A percentile compares a stretch with the other conserved stretches of the same genome.
phyloP scores from a whole-genome alignment of 1,139 yeast genomes.

The Zygosaccharomyces sapae region DNA sequence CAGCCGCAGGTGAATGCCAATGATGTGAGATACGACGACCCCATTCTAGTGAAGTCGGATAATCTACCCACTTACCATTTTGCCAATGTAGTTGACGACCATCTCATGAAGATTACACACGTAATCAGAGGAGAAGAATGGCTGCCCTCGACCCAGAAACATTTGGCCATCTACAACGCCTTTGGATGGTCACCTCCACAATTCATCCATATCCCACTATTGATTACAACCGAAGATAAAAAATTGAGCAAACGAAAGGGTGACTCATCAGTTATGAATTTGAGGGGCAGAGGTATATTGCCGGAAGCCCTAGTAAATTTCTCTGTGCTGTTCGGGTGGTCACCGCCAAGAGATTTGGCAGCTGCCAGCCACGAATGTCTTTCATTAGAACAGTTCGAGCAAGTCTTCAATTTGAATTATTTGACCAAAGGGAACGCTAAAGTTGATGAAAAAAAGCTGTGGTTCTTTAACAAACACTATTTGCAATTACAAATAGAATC shows the following conservation, averaged over 20 bases:
- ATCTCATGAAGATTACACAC: slow-evolving; percentile 85
- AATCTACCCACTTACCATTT: slow-evolving; percentile 94
- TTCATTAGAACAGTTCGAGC: slow-evolving; percentile 49
- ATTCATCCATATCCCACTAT: slow-evolving; percentile 80
- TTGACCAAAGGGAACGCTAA: slow-evolving; percentile 92
- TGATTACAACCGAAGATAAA: slow-evolving; percentile 70
- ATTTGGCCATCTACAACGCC: slow-evolving; percentile 77
- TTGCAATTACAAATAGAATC: slow-evolving; percentile 42
- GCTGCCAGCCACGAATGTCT: slow-evolving; percentile 62
- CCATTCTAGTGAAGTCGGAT: slow-evolving; percentile 82
- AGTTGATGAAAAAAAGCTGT: slow-evolving; percentile 72
- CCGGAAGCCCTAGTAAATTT: slow-evolving; percentile 88
- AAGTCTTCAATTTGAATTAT: slow-evolving; percentile 50
- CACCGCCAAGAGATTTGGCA: slow-evolving; percentile 59
- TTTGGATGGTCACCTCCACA: slow-evolving; percentile 83
- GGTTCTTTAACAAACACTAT: slow-evolving; percentile 71
- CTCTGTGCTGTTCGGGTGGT: slow-evolving; percentile 92
- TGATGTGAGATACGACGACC: slow-evolving; percentile 84
- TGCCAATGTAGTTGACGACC: slow-evolving; percentile 94
- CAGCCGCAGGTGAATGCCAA: slow-evolving; percentile 72
- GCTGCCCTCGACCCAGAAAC: slow-evolving; percentile 95
- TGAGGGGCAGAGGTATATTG: slow-evolving; percentile 59
- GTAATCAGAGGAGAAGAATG: slow-evolving; percentile 97
- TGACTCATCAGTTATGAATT: slow-evolving; percentile 63
- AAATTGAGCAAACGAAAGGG: slow-evolving; percentile 85